Base-by-base conservation (phyloP, 768 basidiomycete genomes). In the Cystobasidium ongulense region DNA sequence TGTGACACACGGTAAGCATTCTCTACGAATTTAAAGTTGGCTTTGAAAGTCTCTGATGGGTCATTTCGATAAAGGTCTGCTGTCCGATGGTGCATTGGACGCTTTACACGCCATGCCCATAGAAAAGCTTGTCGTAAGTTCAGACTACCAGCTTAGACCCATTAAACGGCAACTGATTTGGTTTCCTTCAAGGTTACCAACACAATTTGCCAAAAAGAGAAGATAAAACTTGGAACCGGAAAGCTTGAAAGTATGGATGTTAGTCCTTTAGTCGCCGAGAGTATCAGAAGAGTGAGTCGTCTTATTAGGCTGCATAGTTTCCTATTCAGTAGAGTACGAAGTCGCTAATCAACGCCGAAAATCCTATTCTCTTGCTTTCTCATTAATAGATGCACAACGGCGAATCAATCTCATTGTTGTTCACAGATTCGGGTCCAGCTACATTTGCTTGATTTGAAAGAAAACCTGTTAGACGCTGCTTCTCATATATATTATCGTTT, bases 211-310 rank as follows among this genome's bases (percentile, higher is more conserved):
- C 93, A 96, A 84, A 85, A 80, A 61, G 84, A 87, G 67, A 88
- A 92, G 74, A 57, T 78, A 33, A 79, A 79, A 68, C 75, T 75
- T 62, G 79, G 78, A 1, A 88, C 88, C 78, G 84, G 86, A 38
- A 97, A 96, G 81, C 84, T 99, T 67, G 86, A 89, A 77, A 88
- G 89, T 8, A 87, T 99, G 78, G 96, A 99, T 82, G 86, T 98
- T 78, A 90, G 88, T 79, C 87, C 91, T 31, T 91, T 90, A 41
- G 88, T 99, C 76, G 90, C 96, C 4, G 96, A 99, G 84, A 92
- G 91, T 77, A 96, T 99, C 70, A 88, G 96, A 50, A 85, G 95
- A 74, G 76, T 76, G 59, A 43, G 76, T 57, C 17, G 33, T 25
- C 11, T 18, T 21, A 66, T 33, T 25, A 5, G 4, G 41, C 8